Conservation (phyloP, 2,329 filamentous ascomycete species). For the Colletotrichum sp. region DNA sequence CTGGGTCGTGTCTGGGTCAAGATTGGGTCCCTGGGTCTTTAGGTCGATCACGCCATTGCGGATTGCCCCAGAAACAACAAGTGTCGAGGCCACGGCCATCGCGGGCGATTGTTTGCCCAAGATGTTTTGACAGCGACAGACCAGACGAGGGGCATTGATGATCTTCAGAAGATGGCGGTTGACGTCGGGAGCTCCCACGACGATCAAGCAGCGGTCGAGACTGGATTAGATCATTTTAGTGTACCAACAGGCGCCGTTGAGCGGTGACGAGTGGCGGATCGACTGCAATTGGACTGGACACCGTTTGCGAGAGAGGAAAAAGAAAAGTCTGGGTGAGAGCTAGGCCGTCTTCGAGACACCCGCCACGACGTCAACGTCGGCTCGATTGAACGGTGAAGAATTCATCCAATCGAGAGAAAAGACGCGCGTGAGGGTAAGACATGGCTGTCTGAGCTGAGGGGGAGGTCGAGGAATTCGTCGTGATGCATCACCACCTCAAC, state of each 20-base stretch:
- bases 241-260: not conserved
- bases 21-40: not conserved
- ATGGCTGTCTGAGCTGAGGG: not conserved
- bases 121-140: not conserved
- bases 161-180: not conserved
- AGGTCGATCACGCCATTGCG: conserved; percentile 10
- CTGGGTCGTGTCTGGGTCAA: not conserved
- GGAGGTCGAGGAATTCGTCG: not conserved
- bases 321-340: not conserved
- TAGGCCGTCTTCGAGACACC: not conserved
- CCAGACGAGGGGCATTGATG: not conserved
- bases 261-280: conserved; percentile 10
- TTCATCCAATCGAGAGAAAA: not conserved
- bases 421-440: conserved; percentile 1
- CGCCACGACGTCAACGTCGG: not conserved
- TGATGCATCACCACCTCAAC: not conserved
- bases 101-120: not conserved
- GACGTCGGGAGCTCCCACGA: not conserved
- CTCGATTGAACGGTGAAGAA: not conserved
- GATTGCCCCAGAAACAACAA: conserved; percentile 11
- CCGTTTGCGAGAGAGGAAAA: not conserved
- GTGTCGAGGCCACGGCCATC: not conserved
- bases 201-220: not conserved
- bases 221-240: not conserved
- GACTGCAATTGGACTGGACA: not conserved